Percentiles rank a stretch among this genome's conserved stretches.
Conservation (phyloP, 108 stramenopile species). For the Skeletonema menzelii region DNA sequence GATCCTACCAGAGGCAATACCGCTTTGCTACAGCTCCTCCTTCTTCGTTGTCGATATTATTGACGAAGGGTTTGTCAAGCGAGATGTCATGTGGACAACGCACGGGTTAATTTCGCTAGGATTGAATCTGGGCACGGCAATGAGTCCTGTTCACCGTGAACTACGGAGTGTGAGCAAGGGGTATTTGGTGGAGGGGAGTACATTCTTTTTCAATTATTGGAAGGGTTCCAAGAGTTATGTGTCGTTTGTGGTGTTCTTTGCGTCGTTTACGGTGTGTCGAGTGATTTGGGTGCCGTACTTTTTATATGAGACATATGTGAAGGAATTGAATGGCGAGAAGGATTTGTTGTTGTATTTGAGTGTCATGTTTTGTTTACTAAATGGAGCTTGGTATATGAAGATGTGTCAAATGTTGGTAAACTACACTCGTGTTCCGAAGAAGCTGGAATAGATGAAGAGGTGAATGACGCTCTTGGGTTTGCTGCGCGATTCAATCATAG, state of each 20-base stretch:
- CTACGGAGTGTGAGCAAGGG: conserved; percentile 49
- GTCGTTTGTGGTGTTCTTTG: conserved; percentile 32
- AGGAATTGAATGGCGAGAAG: conserved; percentile 20
- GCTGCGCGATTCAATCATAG: too few relatives aligned
- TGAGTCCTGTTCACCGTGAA: conserved; percentile 8
- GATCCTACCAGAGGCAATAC: conserved; percentile 37
- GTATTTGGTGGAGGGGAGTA: conserved; percentile 42
- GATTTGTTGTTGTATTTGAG: conserved; percentile 31
- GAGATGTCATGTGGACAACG: conserved; percentile 30
- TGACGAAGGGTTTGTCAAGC: conserved; percentile 15
- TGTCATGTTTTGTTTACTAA: conserved; percentile 27
- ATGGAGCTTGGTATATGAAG: conserved; percentile 42
- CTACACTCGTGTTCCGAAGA: conserved; percentile 36
- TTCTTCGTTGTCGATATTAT: conserved; percentile 40
- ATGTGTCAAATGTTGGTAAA: conserved; percentile 29
- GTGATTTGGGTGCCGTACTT: conserved; percentile 47
- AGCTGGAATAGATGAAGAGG: not conserved
- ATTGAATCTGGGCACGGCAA: conserved; percentile 32
- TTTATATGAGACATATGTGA: conserved; percentile 31
- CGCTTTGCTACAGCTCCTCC: conserved; percentile 23
- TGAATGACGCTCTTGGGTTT: too few relatives aligned
- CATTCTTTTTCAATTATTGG: conserved; percentile 45
- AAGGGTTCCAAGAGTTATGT: conserved; percentile 26
- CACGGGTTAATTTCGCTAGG: conserved; percentile 34
- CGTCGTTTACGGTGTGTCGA: conserved; percentile 32